Percentiles rank a stretch among this genome's conserved stretches.
These are phyloP conservation scores for Quillaja saponaria DNA, from an alignment of 306 rosid genomes.

Conservation along the genomic window DNA sequence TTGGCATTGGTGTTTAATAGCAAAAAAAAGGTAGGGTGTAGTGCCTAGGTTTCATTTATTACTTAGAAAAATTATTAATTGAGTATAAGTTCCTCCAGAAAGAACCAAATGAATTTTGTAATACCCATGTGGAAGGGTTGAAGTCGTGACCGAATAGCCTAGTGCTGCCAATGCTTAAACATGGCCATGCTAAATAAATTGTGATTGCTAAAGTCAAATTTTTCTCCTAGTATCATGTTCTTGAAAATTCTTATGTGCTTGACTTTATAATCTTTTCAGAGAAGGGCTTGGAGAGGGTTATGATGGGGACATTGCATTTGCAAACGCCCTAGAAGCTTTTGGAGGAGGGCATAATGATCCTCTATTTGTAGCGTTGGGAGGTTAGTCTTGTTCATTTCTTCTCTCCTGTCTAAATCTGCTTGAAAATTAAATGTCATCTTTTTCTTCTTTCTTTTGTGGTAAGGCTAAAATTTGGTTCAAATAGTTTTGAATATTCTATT, in stretches of 20 bases:
- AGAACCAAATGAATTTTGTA: not conserved
- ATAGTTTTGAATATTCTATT: too few species aligned
- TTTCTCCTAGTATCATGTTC: conserved; percentile 12
- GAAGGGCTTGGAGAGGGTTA: conserved; percentile 95
- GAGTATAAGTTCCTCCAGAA: not conserved
- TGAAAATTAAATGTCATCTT: conserved; percentile 11
- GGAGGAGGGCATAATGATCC: conserved; percentile 95
- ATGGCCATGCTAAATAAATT: not conserved
- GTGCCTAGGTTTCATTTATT: conserved; percentile 17
- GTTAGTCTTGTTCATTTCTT: conserved; percentile 39
- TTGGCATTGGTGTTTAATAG: conserved; percentile 11
- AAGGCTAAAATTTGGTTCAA: too few species aligned
- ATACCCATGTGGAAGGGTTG: not conserved
- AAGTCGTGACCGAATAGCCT: not conserved
- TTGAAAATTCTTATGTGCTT: conserved; percentile 16
- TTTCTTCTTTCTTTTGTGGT: too few species aligned
- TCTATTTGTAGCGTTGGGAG: conserved; percentile 89
- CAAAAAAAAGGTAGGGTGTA: conserved; percentile 12
- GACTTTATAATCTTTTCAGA: conserved; percentile 40
- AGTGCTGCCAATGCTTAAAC: conserved; percentile 7
- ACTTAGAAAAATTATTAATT: not conserved
- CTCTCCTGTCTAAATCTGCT: conserved; percentile 8
- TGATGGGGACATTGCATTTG: conserved; percentile 87
- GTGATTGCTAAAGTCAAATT: not conserved
- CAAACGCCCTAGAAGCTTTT: conserved; percentile 80